Conservation (phyloP, 495 filamentous ascomycete genomes). For the Neurospora sp. region DNA sequence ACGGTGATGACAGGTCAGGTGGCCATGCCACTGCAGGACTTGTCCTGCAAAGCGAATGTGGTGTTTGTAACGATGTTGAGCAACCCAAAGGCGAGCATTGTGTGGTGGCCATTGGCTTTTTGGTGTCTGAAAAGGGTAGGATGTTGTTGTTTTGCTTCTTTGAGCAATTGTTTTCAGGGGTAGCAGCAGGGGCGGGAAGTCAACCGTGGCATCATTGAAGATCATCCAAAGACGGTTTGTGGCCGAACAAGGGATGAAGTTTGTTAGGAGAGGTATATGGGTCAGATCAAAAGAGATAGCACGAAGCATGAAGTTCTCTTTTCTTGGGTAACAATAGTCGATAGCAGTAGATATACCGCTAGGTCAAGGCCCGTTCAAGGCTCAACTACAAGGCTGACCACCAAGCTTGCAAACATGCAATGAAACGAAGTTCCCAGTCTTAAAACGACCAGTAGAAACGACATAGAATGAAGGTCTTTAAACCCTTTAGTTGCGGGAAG, state of each 20-base stretch:
- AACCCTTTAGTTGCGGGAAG: neutral
- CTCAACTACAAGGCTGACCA: neutral
- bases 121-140: neutral
- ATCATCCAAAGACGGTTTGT: neutral
- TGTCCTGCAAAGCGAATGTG: neutral
- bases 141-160: neutral
- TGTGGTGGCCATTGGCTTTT: neutral
- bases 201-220: neutral
- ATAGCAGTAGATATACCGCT: no score
- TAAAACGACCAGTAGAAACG: neutral
- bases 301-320: neutral
- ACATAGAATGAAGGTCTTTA: neutral
- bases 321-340: neutral
- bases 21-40: neutral
- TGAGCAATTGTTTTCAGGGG: neutral
- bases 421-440: neutral
- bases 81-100: neutral
- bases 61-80: neutral
- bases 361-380: neutral
- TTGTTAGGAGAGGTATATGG: neutral
- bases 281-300: neutral
- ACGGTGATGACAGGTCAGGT: neutral
- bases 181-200: neutral
- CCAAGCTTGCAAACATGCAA: neutral
- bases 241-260: neutral